A percentile compares a stretch with the other conserved stretches of the same genome.
Evolutionary conservation across 768 basidiomycete genomes (phyloP).

Genomic region (Tylopilus felleus): DNA sequence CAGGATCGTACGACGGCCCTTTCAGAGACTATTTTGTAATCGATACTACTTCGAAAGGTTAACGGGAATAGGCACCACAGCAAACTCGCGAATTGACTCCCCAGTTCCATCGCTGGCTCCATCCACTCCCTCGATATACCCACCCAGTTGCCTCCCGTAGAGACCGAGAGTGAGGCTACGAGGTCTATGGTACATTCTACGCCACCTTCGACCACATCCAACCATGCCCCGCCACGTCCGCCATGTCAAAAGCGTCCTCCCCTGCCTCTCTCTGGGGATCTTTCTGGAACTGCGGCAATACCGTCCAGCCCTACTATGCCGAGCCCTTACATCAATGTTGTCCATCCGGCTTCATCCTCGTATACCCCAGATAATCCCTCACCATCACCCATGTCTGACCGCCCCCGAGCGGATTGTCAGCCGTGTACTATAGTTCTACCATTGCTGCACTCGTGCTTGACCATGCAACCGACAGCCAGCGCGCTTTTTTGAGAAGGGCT

Average conservation of each 20-base stretch:
- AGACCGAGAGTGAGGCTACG: constrained; percentile 3
- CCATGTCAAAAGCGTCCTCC: constrained; percentile 26
- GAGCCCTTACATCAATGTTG: neutral
- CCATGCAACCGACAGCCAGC: neutral
- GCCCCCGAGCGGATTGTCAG: neutral
- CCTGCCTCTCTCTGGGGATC: neutral
- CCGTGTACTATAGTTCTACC: neutral
- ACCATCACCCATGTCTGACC: neutral
- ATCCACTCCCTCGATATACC: constrained; percentile 52
- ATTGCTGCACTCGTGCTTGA: neutral
- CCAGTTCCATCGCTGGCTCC: constrained; percentile 32
- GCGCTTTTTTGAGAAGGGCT: neutral
- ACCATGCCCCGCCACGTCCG: constrained; percentile 7
- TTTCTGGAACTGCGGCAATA: neutral
- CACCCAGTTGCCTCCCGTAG: constrained; percentile 39
- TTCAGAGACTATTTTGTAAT: constrained; percentile 2
- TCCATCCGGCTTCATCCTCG: constrained; percentile 19
- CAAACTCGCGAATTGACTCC: constrained; percentile 12
- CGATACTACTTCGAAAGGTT: constrained; percentile 9
- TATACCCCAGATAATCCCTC: neutral
- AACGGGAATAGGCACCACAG: constrained; percentile 23
- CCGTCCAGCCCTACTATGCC: neutral
- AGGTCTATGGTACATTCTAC: constrained; percentile 19
- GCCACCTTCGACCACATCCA: neutral
- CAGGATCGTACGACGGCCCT: neutral